Conservation (phyloP, 768 basidiomycete species). For the Tulasnella calospora region DNA sequence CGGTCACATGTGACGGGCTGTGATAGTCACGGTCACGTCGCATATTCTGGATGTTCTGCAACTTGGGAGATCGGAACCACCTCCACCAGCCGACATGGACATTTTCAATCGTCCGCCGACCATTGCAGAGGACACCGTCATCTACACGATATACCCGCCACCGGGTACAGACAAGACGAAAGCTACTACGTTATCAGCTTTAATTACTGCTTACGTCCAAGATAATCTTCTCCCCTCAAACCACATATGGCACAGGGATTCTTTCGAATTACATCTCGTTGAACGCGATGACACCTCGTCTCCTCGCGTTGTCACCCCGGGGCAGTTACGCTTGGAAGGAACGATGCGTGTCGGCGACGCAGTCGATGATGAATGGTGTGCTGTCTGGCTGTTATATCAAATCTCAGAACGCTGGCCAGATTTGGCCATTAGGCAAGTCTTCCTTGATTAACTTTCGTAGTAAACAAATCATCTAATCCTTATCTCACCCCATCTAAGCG, state of each 20-base stretch:
- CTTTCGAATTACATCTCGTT: constrained; percentile 70
- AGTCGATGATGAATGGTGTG: constrained; percentile 97
- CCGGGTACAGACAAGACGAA: constrained; percentile 45
- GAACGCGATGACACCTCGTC: constrained; percentile 28
- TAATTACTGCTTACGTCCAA: constrained; percentile 56
- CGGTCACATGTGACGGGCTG: neutral
- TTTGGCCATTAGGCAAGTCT: constrained; percentile 64
- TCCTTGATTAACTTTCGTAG: neutral
- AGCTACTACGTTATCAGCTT: constrained; percentile 57
- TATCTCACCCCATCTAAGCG: constrained; percentile 39
- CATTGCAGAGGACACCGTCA: constrained; percentile 81
- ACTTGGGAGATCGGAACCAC: neutral
- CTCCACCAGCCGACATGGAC: constrained; percentile 43
- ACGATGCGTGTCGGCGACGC: constrained; percentile 89
- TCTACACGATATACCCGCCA: constrained; percentile 67
- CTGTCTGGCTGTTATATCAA: constrained; percentile 81
- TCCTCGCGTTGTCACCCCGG: neutral
- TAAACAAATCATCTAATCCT: constrained; percentile 13
- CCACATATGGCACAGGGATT: constrained; percentile 76
- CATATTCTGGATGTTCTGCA: neutral
- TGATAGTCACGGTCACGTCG: neutral
- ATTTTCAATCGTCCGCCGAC: constrained; percentile 70
- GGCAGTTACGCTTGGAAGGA: constrained; percentile 52
- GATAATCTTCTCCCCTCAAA: constrained; percentile 44
- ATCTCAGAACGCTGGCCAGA: constrained; percentile 69